Conservation (phyloP, 176 grass and related monocot species). For the Oryza glaberrima region DNA sequence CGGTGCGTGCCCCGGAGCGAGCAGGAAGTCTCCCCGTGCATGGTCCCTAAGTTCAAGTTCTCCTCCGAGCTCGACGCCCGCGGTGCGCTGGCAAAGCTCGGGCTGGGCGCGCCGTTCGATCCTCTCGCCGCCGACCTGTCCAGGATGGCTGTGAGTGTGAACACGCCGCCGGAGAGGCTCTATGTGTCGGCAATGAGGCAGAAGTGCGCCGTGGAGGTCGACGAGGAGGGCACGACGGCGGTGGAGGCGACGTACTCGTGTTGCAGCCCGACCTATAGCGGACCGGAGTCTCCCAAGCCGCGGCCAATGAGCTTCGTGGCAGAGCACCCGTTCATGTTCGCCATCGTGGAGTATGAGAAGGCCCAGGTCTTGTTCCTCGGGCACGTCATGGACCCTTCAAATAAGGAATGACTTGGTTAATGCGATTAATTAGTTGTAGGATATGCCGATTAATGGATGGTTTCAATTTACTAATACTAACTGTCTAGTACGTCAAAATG, state of each 20-base stretch:
- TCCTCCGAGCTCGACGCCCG: neutral
- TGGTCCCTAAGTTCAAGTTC: slow-evolving; percentile 40
- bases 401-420: too few relatives aligned
- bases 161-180: slow-evolving; percentile 20
- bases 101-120: slow-evolving; percentile 1
- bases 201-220: slow-evolving; percentile 38
- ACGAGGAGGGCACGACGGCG: slow-evolving; percentile 38
- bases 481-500: too few relatives aligned
- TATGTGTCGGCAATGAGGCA: slow-evolving; percentile 26
- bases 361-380: slow-evolving; percentile 36
- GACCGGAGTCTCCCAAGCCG: neutral
- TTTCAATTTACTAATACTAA: too few relatives aligned
- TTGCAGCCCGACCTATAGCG: neutral
- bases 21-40: neutral
- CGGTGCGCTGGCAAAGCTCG: neutral
- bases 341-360: slow-evolving; percentile 40
- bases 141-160: slow-evolving; percentile 21
- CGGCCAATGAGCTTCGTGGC: slow-evolving; percentile 36
- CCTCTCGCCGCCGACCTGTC: slow-evolving; percentile 25
- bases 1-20: slow-evolving; percentile 22
- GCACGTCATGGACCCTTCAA: slow-evolving; percentile 33
- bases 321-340: slow-evolving; percentile 42
- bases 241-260: neutral
- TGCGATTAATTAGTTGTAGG: too few relatives aligned
- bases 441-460: too few relatives aligned